Evolutionary conservation across 2,329 filamentous ascomycete species (phyloP).

Genomic region (Tetracladium maxilliforme): DNA sequence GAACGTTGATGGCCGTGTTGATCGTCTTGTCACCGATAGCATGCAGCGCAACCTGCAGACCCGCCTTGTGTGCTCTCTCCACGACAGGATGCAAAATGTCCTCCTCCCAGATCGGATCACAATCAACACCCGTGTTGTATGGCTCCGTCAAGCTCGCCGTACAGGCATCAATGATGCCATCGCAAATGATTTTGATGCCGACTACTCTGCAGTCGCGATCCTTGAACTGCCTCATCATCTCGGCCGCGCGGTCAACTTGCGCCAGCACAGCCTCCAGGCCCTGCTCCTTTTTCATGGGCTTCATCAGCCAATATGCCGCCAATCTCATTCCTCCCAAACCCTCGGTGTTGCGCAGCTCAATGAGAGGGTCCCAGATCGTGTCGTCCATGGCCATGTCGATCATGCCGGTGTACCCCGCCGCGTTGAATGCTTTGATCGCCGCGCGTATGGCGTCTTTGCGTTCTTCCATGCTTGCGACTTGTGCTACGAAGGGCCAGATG

Average conservation of each 20-base stretch:
- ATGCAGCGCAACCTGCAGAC: conserved; percentile 47
- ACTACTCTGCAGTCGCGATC: conserved; percentile 30
- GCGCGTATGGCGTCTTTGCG: conserved; percentile 27
- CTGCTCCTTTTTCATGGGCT: conserved; percentile 24
- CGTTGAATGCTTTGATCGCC: conserved; percentile 31
- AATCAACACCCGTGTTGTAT: conserved; percentile 31
- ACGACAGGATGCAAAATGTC: conserved; percentile 37
- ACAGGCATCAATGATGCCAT: conserved; percentile 50
- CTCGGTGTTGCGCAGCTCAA: conserved; percentile 19
- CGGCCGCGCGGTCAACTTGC: conserved; percentile 34
- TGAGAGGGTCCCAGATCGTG: conserved; percentile 33
- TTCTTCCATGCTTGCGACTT: conserved; percentile 29
- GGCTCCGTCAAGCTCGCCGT: conserved; percentile 45
- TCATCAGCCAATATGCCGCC: conserved; percentile 41
- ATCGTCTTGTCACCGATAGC: conserved; percentile 50
- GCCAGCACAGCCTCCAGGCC: conserved; percentile 26
- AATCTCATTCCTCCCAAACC: conserved; percentile 25
- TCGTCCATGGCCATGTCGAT: conserved; percentile 47
- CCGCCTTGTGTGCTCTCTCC: conserved; percentile 31
- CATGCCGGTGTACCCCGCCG: conserved; percentile 35
- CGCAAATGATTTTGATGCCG: conserved; percentile 50
- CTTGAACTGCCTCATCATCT: conserved; percentile 29
- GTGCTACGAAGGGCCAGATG: conserved; percentile 37
- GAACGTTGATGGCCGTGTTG: conserved; percentile 37
- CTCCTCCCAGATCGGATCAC: conserved; percentile 38